These are phyloP conservation scores for Jimgerdemannia lactiflua DNA, from an alignment of 192 early-diverging fungal genomes.

Conservation along the genomic window DNA sequence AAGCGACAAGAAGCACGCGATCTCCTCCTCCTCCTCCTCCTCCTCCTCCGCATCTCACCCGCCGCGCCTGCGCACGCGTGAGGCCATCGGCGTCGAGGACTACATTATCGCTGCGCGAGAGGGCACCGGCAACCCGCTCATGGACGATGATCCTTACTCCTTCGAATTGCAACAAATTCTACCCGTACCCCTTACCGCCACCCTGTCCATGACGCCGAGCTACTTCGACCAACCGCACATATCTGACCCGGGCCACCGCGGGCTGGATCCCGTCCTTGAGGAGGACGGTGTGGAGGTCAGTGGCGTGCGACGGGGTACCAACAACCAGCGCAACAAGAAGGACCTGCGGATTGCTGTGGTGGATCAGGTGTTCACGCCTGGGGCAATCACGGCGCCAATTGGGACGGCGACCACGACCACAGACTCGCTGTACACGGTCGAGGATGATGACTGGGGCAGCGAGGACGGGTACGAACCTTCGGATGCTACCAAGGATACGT, in stretches of 20 bases:
- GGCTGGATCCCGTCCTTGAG: background rate
- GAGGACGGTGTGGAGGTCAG: background rate
- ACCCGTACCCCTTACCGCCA: background rate
- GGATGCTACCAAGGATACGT: background rate
- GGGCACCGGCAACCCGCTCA: background rate
- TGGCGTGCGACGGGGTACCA: too few relatives aligned
- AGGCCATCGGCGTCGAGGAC: background rate
- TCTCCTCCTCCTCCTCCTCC: background rate
- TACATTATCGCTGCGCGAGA: background rate
- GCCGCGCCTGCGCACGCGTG: background rate
- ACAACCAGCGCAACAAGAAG: background rate
- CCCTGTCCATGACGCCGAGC: background rate
- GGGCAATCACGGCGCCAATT: background rate
- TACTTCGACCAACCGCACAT: background rate
- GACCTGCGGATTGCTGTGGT: background rate
- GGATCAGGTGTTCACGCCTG: background rate
- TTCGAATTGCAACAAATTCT: background rate
- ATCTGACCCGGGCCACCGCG: background rate
- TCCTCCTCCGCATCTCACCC: background rate
- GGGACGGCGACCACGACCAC: background rate
- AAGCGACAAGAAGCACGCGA: background rate
- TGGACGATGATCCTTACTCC: background rate
- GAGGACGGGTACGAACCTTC: background rate
- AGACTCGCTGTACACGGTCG: background rate
- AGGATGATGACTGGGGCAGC: background rate